phyloP scores from a whole-genome alignment of 805 yeast species.

The Wickerhamiella spandovensis region DNA sequence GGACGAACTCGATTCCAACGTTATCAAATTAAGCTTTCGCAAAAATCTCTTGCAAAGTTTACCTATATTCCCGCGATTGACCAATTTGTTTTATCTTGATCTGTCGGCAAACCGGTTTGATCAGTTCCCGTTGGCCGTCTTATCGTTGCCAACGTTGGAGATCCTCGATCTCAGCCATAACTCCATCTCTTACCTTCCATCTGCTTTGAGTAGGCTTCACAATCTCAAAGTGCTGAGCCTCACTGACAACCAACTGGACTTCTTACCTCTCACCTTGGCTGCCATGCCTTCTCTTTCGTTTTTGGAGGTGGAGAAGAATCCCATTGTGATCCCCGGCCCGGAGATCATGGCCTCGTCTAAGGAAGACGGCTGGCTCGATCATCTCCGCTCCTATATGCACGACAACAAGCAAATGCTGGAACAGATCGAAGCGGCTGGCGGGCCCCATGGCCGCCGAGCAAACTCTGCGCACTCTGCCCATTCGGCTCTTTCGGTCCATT shows the following conservation, averaged over 20 bases:
- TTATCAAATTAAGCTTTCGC: slow-evolving; percentile 36
- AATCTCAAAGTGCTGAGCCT: slow-evolving; percentile 42
- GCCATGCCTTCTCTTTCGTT: slow-evolving; percentile 40
- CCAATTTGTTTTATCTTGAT: slow-evolving; percentile 45
- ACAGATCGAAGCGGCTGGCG: not conserved
- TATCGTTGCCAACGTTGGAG: slow-evolving; percentile 34
- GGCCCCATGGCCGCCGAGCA: not conserved
- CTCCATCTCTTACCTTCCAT: slow-evolving; percentile 35
- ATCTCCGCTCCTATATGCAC: slow-evolving; percentile 29
- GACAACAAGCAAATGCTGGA: slow-evolving; percentile 9
- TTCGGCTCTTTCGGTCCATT: not conserved
- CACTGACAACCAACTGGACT: slow-evolving; percentile 43
- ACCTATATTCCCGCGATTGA: slow-evolving; percentile 33
- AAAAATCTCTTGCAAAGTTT: slow-evolving; percentile 35
- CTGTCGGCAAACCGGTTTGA: slow-evolving; percentile 46
- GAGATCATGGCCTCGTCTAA: slow-evolving; percentile 1
- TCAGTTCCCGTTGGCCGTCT: slow-evolving; percentile 35
- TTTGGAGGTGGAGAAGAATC: slow-evolving; percentile 51
- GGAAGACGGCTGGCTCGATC: slow-evolving; percentile 35
- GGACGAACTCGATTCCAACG: slow-evolving; percentile 2
- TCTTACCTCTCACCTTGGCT: slow-evolving; percentile 39
- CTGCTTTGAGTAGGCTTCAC: slow-evolving; percentile 27
- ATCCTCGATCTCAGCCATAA: slow-evolving; percentile 55
- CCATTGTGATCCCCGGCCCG: slow-evolving; percentile 29
- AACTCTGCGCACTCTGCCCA: not conserved